phyloP scores from a whole-genome alignment of 768 basidiomycete genomes.

The Strobilomyces confusus region DNA sequence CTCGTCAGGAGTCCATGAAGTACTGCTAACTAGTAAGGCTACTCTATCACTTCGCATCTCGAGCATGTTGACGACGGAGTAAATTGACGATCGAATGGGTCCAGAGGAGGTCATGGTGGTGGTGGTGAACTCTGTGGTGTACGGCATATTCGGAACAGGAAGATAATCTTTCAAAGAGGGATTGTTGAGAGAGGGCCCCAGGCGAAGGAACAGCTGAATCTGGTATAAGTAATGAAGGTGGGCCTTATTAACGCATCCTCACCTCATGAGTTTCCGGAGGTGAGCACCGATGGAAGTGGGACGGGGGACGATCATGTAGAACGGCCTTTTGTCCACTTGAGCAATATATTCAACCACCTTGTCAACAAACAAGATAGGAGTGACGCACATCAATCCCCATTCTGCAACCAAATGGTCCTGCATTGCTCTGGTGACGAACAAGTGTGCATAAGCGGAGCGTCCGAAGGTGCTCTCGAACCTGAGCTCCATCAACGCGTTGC shows the following conservation, averaged over 20 bases:
- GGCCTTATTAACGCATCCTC: conserved; percentile 11
- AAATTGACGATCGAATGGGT: conserved; percentile 21
- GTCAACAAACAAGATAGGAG: neutral
- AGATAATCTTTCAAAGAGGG: conserved; percentile 45
- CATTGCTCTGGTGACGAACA: conserved; percentile 94
- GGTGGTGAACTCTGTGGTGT: conserved; percentile 60
- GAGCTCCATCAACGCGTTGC: conserved; percentile 4
- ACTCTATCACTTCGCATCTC: conserved; percentile 68
- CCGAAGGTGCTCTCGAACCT: conserved; percentile 90
- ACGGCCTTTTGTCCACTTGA: conserved; percentile 74
- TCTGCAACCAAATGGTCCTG: conserved; percentile 59
- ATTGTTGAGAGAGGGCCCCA: conserved; percentile 37
- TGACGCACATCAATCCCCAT: conserved; percentile 73
- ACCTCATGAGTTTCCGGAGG: conserved; percentile 78
- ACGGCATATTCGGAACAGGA: conserved; percentile 47
- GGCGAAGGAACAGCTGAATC: conserved; percentile 47
- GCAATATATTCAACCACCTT: conserved; percentile 2
- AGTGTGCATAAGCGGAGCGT: conserved; percentile 74
- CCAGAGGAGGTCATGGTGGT: conserved; percentile 20
- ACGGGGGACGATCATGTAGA: conserved; percentile 87
- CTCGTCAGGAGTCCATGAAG: conserved; percentile 97
- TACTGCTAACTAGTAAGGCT: conserved; percentile 85
- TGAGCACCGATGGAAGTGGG: conserved; percentile 70
- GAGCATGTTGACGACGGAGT: conserved; percentile 35
- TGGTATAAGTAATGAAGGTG: conserved; percentile 1